Percentiles rank a stretch among this genome's conserved stretches.
These are phyloP conservation scores for Kitagawia praeruptora DNA, from an alignment of 129 eudicot genomes.

Conservation along the genomic window DNA sequence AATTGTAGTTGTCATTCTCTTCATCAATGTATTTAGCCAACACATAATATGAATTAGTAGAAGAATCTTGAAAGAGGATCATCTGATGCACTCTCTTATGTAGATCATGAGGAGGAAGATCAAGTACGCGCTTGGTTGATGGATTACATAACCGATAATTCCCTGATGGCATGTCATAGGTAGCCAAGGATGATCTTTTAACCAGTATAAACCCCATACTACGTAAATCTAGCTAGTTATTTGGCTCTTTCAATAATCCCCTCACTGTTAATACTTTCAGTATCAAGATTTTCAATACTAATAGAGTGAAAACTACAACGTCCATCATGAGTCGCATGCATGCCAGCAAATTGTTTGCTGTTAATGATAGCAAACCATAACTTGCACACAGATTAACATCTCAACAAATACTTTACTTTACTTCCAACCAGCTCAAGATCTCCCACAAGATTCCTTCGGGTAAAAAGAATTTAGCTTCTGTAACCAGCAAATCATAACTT, in stretches of 20 bases:
- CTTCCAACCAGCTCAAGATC: background rate
- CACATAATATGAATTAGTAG: too few relatives aligned
- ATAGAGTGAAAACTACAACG: background rate
- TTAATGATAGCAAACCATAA: background rate
- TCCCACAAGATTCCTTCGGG: background rate
- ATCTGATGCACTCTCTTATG: background rate
- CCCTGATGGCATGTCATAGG: background rate
- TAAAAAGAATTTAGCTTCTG: background rate
- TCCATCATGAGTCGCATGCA: background rate
- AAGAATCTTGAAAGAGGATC: background rate
- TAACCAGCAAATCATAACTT: background rate
- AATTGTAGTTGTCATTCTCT: too few relatives aligned
- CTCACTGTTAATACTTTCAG: background rate
- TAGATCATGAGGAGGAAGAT: background rate
- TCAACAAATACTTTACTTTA: background rate
- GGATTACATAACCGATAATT: background rate
- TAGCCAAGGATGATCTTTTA: background rate
- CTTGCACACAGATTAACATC: background rate
- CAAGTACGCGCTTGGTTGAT: background rate
- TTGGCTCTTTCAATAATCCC: background rate
- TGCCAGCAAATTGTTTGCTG: background rate
- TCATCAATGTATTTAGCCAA: background rate
- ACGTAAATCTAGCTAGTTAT: too few relatives aligned
- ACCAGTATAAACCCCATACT: background rate
- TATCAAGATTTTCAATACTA: too few relatives aligned